Evolutionary conservation across 2,329 filamentous ascomycete genomes (phyloP), one percentile per base, ranked within the genome.

Genomic region (Stachybotrys chlorohalonatus): DNA sequence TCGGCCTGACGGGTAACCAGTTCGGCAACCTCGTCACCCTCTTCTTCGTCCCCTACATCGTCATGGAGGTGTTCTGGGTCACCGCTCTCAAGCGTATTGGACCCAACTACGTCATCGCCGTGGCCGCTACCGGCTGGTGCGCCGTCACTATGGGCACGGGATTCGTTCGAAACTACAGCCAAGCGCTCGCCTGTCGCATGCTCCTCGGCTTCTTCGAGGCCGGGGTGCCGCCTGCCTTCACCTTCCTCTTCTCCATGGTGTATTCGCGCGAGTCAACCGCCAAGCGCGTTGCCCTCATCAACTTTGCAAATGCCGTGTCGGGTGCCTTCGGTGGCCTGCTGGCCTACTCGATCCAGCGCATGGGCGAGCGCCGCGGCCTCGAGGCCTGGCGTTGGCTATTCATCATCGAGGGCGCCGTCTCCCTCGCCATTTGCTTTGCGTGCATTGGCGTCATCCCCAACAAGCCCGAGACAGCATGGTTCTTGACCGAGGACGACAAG

Each of bases 351-450:
- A 63, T 68, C 3, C 70, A 74, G 32, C 68, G 70, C 0, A 70
- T 80, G 56, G 75, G 79, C 11, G 73, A 71, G 1, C 65, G 63
- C 1, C 69, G 68, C 31, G 76, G 77, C 0, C 64, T 80, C 1
- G 66, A 67, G 1, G 76, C 77, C 1, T 80, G 77, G 78, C 60
- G 75, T 53, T 81, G 77, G 77, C 63, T 78, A 0, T 80, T 80
- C 55, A 75, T 77, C 39, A 66, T 74, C 0, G 75, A 78, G 54
- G 73, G 74, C 2, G 56, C 67, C 1, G 60, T 70, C 2, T 70
- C 72, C 2, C 53, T 72, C 0, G 55, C 61, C 5, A 54, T 71
- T 9, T 64, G 66, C 1, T 58, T 62, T 24, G 53, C 57, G 4
- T 63, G 63, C 32, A 71, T 72, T 65, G 68, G 70, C 55, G 71